Percentiles rank a stretch among this genome's conserved stretches.
phyloP scores from a whole-genome alignment of 2,329 filamentous ascomycete species.

The Alternaria sp. region DNA sequence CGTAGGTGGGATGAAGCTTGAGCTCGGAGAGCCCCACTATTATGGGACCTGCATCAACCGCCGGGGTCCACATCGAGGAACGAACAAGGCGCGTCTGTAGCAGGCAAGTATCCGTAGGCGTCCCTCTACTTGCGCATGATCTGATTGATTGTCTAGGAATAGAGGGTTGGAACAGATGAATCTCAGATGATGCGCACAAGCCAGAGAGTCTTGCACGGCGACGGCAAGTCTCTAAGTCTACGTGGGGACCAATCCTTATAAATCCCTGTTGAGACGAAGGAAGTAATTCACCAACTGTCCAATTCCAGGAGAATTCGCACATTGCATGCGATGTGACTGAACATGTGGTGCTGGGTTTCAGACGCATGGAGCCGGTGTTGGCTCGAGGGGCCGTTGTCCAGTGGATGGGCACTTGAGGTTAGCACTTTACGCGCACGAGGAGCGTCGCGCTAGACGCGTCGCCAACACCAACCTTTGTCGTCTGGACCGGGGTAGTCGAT shows the following conservation, averaged over 20 bases:
- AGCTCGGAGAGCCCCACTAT: constrained; percentile 19
- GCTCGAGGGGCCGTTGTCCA: constrained; percentile 18
- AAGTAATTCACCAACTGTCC: neutral
- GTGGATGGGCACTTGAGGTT: constrained; percentile 14
- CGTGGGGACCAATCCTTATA: no score
- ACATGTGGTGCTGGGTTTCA: neutral
- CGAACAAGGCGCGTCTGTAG: constrained; percentile 5
- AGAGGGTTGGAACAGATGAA: no score
- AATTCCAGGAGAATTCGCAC: neutral
- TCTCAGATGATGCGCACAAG: neutral
- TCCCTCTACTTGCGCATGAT: neutral
- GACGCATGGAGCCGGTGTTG: neutral
- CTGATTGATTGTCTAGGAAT: no score
- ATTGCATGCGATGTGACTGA: neutral
- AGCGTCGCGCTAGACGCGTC: constrained; percentile 26
- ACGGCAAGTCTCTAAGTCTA: neutral
- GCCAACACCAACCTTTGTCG: constrained; percentile 26
- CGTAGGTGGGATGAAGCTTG: constrained; percentile 11
- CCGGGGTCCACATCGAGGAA: constrained; percentile 11
- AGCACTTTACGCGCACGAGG: constrained; percentile 28
- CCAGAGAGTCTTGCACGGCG: neutral
- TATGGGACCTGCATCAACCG: constrained; percentile 12
- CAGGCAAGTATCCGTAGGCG: neutral
- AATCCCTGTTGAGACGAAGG: no score
- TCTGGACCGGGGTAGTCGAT: constrained; percentile 20